Evolutionary conservation across 306 rosid genomes (phyloP), one percentile per base, ranked within the genome.

Genomic region (Hippophae tibetana): DNA sequence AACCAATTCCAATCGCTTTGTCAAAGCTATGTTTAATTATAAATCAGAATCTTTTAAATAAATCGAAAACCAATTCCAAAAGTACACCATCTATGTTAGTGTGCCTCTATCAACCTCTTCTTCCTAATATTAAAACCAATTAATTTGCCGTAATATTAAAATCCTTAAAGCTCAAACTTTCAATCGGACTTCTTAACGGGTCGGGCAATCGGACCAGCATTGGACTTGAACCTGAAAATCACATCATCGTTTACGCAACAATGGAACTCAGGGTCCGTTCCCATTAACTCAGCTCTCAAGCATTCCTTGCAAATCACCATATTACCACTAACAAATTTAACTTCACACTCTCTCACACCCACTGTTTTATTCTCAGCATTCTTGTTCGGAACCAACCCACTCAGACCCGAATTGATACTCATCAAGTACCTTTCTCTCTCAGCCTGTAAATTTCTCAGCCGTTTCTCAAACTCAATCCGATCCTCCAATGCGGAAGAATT

Each of bases 161-260:
- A 31, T 2, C 38, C 38, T 31, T 31, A 52, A 43, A 54, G 54
- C 13, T 51, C 61, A 9, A 25, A 18, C 10, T 40, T 41, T 31
- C 46, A 80, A 3, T 71, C 84, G 61, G 84, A 60, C 12, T 64
- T 63, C 61, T 48, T 74, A 0, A 38, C 45, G 73, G 90, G 90
- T 60, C 90, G 88, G 78, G 88, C 74, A 31, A 89, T 74, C n/a
- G 94, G 94, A 52, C 94, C 96, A 1, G 84, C 86, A 13, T 74
- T 64, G 0, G 96, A 78, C 63, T 81, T 77, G 79, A 89, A 85
- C 7, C 74, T 82, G 40, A 45, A 9, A 11, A 78, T 80, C 26
- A 89, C 82, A 1, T 78, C 67, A 38, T 89, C 96, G 54, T 67
- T 25, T 26, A 83, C 82, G 72, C 96, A 89, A 75, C 72, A 59